These are phyloP conservation scores for Gillenia trifoliata DNA, from an alignment of 306 rosid species.

Conservation along the genomic window DNA sequence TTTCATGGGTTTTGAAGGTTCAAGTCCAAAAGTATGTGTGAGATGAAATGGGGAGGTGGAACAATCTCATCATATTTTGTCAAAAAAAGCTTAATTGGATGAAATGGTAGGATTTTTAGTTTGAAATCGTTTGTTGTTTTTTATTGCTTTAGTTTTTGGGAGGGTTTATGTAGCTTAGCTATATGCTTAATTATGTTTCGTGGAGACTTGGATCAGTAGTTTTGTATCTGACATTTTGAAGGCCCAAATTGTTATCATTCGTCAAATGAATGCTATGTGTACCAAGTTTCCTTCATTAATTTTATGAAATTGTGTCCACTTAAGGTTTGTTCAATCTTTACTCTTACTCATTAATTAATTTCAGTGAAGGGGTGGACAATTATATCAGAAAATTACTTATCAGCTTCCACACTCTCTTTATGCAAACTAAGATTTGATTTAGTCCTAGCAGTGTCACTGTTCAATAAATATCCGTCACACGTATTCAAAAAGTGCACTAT, in stretches of 20 bases:
- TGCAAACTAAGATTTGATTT: neutral
- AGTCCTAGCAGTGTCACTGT: neutral
- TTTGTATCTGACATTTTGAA: slow-evolving; percentile 21
- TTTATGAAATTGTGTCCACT: neutral
- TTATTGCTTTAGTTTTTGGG: slow-evolving; percentile 9
- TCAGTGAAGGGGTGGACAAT: neutral
- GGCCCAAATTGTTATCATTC: slow-evolving; percentile 11
- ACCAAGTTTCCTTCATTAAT: slow-evolving; percentile 2
- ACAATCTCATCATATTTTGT: slow-evolving; percentile 7
- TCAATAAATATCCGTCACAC: neutral
- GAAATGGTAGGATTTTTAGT: slow-evolving; percentile 32
- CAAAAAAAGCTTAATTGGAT: slow-evolving; percentile 5
- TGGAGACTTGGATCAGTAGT: neutral
- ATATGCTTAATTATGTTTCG: slow-evolving; percentile 6
- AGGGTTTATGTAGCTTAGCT: slow-evolving; percentile 6
- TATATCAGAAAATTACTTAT: neutral
- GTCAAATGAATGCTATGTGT: slow-evolving; percentile 15
- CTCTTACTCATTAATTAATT: neutral
- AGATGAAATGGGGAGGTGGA: slow-evolving; percentile 25
- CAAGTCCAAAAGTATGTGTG: neutral
- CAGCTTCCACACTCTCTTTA: neutral
- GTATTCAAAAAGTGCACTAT: neutral
- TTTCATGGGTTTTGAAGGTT: slow-evolving; percentile 9
- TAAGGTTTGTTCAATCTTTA: neutral
- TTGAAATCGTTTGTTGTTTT: slow-evolving; percentile 24